phyloP scores from a whole-genome alignment of 306 rosid genomes.

The Vigna trinervia region DNA sequence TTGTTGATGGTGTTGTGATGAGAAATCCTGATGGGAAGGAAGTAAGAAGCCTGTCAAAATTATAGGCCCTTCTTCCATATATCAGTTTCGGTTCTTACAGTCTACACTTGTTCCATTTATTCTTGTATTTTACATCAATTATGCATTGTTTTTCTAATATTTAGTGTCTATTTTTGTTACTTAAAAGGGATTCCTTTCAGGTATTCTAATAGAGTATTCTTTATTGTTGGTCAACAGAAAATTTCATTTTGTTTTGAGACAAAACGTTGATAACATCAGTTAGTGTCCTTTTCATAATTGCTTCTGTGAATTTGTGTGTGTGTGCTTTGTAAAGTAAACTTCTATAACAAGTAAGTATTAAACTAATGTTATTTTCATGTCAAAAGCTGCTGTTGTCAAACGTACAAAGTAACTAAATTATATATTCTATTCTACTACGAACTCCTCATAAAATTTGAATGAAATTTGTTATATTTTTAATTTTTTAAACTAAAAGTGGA shows the following conservation, averaged over 20 bases:
- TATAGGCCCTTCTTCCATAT: slow-evolving; percentile 28
- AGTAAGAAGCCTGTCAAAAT: slow-evolving; percentile 57
- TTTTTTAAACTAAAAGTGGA: too few species aligned
- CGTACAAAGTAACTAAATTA: not conserved
- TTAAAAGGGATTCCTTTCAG: not conserved
- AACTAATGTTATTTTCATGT: not conserved
- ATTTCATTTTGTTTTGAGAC: not conserved
- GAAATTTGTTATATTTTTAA: too few species aligned
- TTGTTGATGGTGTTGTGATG: slow-evolving; percentile 99
- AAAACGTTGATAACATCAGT: not conserved
- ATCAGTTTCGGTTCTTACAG: slow-evolving; percentile 14
- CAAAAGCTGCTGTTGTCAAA: not conserved
- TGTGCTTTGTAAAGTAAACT: not conserved
- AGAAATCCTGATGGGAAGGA: slow-evolving; percentile 99
- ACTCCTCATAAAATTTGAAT: too few species aligned
- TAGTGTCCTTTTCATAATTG: not conserved
- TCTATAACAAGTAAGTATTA: not conserved
- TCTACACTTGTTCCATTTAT: slow-evolving; percentile 31
- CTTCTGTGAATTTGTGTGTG: not conserved
- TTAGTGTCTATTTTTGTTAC: not conserved
- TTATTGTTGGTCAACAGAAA: not conserved
- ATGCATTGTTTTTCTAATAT: not conserved
- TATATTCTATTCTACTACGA: not conserved
- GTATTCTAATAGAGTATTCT: not conserved
- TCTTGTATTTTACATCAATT: not conserved